These are phyloP conservation scores for Exophiala lecanii-corni DNA, from an alignment of 2,329 filamentous ascomycete species.

Conservation along the genomic window DNA sequence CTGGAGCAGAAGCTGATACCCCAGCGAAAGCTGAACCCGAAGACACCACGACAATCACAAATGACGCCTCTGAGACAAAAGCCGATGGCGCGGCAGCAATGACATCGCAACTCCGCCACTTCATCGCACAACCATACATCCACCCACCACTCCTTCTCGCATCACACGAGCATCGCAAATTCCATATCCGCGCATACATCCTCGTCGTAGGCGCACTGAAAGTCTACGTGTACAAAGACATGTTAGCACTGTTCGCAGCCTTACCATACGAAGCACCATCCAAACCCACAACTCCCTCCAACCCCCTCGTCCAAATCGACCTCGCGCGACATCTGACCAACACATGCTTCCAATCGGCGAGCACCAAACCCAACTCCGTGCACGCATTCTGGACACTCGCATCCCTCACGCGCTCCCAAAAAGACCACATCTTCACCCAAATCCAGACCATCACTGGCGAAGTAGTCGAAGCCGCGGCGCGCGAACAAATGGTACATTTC, in stretches of 20 bases:
- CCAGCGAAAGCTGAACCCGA: constrained; percentile 8
- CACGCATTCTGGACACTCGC: constrained; percentile 67
- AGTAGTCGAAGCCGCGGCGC: constrained; percentile 79
- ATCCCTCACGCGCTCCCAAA: constrained; percentile 25
- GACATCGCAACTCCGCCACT: constrained; percentile 88
- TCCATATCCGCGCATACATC: constrained; percentile 91
- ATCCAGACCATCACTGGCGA: constrained; percentile 71
- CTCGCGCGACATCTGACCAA: constrained; percentile 85
- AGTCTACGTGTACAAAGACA: constrained; percentile 80
- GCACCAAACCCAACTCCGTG: constrained; percentile 51
- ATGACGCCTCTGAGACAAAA: constrained; percentile 19
- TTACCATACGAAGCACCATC: constrained; percentile 64
- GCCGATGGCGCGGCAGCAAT: constrained; percentile 56
- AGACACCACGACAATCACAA: constrained; percentile 29
- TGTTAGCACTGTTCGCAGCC: constrained; percentile 89
- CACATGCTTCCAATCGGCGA: constrained; percentile 75
- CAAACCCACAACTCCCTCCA: background rate
- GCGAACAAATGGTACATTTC: constrained; percentile 84
- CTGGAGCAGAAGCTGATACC: background rate
- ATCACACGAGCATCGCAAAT: constrained; percentile 67
- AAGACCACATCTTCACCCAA: constrained; percentile 63
- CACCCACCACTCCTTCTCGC: constrained; percentile 74
- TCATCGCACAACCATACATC: constrained; percentile 93
- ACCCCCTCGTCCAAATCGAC: constrained; percentile 37
- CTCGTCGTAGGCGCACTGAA: constrained; percentile 71